A percentile compares a stretch with the other conserved stretches of the same genome.
phyloP scores from a whole-genome alignment of 176 grass and related monocot species.

The Paspalum vaginatum region DNA sequence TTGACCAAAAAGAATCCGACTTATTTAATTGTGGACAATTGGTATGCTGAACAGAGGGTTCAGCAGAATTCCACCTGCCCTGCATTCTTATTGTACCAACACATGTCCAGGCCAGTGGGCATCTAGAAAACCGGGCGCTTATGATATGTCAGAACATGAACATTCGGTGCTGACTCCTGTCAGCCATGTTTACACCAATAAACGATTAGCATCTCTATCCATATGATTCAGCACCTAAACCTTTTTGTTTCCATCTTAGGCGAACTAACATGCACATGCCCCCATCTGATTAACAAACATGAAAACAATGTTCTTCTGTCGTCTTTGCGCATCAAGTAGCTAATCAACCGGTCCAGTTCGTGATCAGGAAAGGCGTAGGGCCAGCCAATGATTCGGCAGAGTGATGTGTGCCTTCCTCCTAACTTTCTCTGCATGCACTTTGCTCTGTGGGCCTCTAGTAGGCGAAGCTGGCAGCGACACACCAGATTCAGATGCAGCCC shows the following conservation, averaged over 20 bases:
- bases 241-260: background rate
- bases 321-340: background rate
- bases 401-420: conserved; percentile 4
- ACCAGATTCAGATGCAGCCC: conserved; percentile 13
- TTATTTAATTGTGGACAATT: background rate
- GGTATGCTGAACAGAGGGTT: background rate
- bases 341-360: background rate
- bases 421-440: conserved; percentile 17
- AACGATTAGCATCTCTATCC: conserved; percentile 22
- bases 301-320: background rate
- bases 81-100: background rate
- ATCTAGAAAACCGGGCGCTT: background rate
- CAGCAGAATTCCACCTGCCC: background rate
- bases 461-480: background rate
- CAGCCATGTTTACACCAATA: background rate
- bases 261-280: conserved; percentile 22
- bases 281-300: background rate
- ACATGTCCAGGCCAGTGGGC: background rate
- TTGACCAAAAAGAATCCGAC: background rate
- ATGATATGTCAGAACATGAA: conserved; percentile 26
- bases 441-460: background rate
- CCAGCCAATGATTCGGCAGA: conserved; percentile 37
- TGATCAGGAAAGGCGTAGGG: conserved; percentile 8
- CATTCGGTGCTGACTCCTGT: background rate
- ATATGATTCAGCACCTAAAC: conserved; percentile 31